A percentile compares a stretch with the other conserved stretches of the same genome.
phyloP scores from a whole-genome alignment of 148 eudicot species.

The Diospyros lotus region DNA sequence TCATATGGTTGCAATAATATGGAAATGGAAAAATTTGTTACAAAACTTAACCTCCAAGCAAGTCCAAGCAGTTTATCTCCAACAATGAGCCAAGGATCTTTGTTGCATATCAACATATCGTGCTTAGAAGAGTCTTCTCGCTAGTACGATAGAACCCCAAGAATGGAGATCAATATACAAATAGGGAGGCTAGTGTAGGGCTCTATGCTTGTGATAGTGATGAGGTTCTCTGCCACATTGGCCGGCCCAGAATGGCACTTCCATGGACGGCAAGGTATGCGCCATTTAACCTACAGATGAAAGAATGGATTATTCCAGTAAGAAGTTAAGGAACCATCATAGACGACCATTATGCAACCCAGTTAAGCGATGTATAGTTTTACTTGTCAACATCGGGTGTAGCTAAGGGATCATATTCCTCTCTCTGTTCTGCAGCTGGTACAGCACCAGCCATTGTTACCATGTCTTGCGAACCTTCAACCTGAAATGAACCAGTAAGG shows the following conservation, averaged over 20 bases:
- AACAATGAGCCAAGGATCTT: no score
- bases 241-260: slow-evolving; percentile 78
- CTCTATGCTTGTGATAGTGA: slow-evolving; percentile 42
- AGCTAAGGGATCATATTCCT: slow-evolving; percentile 90
- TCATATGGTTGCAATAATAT: no score
- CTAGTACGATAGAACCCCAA: no score
- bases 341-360: background rate
- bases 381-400: slow-evolving; percentile 95
- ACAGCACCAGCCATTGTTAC: slow-evolving; percentile 35
- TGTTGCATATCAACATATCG: no score
- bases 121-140: no score
- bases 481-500: slow-evolving; percentile 32
- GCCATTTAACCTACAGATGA: slow-evolving; percentile 58
- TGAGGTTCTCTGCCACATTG: slow-evolving; percentile 86
- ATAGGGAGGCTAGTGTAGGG: no score
- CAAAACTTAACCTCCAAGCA: no score
- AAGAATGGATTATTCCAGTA: background rate
- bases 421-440: slow-evolving; percentile 65
- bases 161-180: no score
- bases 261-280: slow-evolving; percentile 80
- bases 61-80: no score
- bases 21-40: no score
- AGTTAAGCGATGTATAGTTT: background rate
- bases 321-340: background rate
- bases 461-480: slow-evolving; percentile 71